Percentiles rank a stretch among this genome's conserved stretches.
Conservation (phyloP, 2,329 filamentous ascomycete genomes). For the Claviceps cyperi region DNA sequence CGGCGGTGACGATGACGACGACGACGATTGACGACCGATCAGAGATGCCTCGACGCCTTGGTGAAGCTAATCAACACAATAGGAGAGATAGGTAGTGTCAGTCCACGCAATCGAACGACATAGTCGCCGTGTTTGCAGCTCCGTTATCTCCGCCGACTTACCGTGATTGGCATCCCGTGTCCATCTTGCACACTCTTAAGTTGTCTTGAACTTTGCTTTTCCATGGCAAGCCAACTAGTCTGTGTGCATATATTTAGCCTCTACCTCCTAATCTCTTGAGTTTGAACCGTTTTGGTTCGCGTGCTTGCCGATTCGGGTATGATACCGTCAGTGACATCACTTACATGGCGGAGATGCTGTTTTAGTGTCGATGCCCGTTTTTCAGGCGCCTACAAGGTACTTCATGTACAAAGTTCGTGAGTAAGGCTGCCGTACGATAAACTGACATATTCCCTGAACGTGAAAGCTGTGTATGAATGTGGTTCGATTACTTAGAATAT, state of each 20-base stretch:
- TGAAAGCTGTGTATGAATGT: too few species aligned
- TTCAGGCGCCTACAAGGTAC: slow-evolving; percentile 23
- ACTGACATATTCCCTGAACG: slow-evolving; percentile 15
- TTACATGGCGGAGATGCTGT: slow-evolving; percentile 13
- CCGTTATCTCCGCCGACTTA: neutral
- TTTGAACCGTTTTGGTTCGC: slow-evolving; percentile 36
- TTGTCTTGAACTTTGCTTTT: slow-evolving; percentile 62
- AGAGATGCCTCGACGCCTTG: slow-evolving; percentile 6
- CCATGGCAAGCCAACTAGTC: slow-evolving; percentile 92
- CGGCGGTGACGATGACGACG: slow-evolving; percentile 40
- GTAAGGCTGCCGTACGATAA: slow-evolving; percentile 13
- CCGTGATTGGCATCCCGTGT: slow-evolving; percentile 1
- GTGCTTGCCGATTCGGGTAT: slow-evolving; percentile 14
- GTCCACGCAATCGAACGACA: neutral
- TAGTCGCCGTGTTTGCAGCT: neutral
- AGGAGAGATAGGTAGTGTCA: slow-evolving; percentile 1
- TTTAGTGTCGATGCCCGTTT: slow-evolving; percentile 14
- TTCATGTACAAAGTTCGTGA: slow-evolving; percentile 14
- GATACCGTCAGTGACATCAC: slow-evolving; percentile 17
- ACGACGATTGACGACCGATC: slow-evolving; percentile 16
- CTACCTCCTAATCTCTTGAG: slow-evolving; percentile 25
- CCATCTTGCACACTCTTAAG: slow-evolving; percentile 79
- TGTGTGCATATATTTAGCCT: slow-evolving; percentile 71
- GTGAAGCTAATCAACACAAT: neutral
- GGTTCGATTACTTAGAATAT: too few species aligned